A percentile compares a stretch with the other conserved stretches of the same genome.
Evolutionary conservation across 1,284 basidiomycete species (phyloP).

Genomic region (Trametes versicolor): DNA sequence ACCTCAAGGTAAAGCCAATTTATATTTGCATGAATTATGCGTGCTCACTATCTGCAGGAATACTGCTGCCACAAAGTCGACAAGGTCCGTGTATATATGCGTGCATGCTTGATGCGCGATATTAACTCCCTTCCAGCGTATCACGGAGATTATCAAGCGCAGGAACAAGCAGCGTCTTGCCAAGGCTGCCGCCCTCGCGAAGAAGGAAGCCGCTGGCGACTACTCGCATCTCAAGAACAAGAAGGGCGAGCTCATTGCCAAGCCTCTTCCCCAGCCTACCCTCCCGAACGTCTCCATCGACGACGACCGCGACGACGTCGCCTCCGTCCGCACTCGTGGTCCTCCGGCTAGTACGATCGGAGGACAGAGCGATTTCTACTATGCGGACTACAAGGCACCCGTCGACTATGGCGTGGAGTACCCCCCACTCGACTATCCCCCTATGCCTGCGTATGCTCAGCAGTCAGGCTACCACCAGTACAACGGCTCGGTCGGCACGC

Average conservation of each 20-base stretch:
- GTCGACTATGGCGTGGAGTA: conserved; percentile 51
- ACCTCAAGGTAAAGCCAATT: conserved; percentile 75
- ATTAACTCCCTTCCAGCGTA: conserved; percentile 63
- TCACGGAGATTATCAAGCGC: conserved; percentile 92
- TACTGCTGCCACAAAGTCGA: conserved; percentile 99
- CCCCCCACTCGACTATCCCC: conserved; percentile 53
- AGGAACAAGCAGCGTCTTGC: conserved; percentile 89
- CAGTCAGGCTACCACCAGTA: conserved; percentile 51
- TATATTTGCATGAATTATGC: background rate
- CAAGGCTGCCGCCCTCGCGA: conserved; percentile 85
- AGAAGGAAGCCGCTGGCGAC: conserved; percentile 91
- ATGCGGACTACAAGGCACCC: conserved; percentile 60
- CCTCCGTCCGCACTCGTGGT: conserved; percentile 66
- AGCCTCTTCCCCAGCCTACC: conserved; percentile 94
- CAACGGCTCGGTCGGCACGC: conserved; percentile 63
- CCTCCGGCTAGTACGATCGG: conserved; percentile 63
- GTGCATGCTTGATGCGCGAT: background rate
- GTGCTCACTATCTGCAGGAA: conserved; percentile 63
- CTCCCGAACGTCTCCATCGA: conserved; percentile 92
- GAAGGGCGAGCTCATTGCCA: conserved; percentile 85
- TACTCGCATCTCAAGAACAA: conserved; percentile 94
- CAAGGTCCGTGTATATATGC: conserved; percentile 65
- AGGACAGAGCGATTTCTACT: conserved; percentile 61
- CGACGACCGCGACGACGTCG: conserved; percentile 73
- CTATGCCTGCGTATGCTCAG: conserved; percentile 65